Conservation (phyloP, 2,329 filamentous ascomycete species). For the Fusarium transvaalense region DNA sequence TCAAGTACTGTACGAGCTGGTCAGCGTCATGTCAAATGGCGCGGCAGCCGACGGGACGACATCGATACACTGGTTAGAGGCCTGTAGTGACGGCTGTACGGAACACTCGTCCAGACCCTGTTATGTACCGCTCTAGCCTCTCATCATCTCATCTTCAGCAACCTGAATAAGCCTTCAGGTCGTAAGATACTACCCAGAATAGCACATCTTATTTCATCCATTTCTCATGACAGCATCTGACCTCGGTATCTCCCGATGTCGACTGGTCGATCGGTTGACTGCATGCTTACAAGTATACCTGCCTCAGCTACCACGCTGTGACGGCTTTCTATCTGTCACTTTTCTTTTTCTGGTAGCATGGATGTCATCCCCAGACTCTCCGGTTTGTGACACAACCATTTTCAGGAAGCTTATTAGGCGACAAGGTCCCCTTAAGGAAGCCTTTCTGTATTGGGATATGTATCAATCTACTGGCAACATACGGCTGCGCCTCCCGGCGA, state of each 20-base stretch:
- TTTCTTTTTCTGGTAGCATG: constrained; percentile 39
- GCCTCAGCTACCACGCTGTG: constrained; percentile 33
- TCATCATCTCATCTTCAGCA: constrained; percentile 13
- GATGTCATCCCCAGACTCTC: constrained; percentile 34
- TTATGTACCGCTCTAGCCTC: constrained; percentile 5
- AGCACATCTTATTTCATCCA: constrained; percentile 16
- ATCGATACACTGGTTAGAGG: constrained; percentile 10
- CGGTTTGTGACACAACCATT: constrained; percentile 40
- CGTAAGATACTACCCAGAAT: constrained; percentile 23
- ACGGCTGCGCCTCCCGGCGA: constrained; percentile 42
- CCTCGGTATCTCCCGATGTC: constrained; percentile 47
- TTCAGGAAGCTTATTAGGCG: constrained; percentile 38
- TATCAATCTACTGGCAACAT: constrained; percentile 45
- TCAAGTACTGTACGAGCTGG: not conserved
- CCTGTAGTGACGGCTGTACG: constrained; percentile 9
- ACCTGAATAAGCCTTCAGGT: constrained; percentile 26
- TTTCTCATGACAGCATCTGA: constrained; percentile 20
- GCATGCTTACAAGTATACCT: constrained; percentile 28
- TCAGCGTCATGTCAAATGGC: constrained; percentile 7
- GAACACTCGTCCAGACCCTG: constrained; percentile 19
- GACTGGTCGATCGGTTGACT: constrained; percentile 35
- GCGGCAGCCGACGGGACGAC: constrained; percentile 21
- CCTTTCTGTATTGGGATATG: constrained; percentile 41
- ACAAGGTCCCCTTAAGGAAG: constrained; percentile 38
- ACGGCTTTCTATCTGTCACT: constrained; percentile 33